Evolutionary conservation across 2,329 filamentous ascomycete genomes (phyloP).

Genomic region (Sarocladium kiliense): DNA sequence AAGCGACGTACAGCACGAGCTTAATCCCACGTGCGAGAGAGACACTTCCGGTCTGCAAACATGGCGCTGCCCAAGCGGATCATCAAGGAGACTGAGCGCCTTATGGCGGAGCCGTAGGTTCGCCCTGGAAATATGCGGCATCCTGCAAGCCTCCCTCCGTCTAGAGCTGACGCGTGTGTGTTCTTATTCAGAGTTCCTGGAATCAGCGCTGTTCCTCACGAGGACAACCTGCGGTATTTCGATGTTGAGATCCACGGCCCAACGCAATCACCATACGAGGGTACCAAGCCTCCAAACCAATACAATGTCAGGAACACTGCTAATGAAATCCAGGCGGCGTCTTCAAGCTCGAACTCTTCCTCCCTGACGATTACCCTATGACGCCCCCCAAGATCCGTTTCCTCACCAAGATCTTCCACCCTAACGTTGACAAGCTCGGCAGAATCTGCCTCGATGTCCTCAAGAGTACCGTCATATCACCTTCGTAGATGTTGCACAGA

Average conservation of each 20-base stretch:
- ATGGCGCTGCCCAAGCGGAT: constrained; percentile 93
- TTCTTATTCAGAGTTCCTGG: constrained; percentile 69
- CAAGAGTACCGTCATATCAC: constrained; percentile 63
- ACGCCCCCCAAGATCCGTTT: constrained; percentile 98
- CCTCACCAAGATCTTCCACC: constrained; percentile 98
- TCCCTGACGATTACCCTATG: constrained; percentile 99
- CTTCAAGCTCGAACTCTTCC: constrained; percentile 95
- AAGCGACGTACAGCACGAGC: background rate
- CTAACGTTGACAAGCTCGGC: constrained; percentile 96
- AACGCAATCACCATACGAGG: constrained; percentile 89
- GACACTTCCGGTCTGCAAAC: background rate
- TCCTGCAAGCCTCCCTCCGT: background rate
- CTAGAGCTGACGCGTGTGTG: constrained; percentile 13
- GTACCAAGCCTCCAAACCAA: constrained; percentile 36
- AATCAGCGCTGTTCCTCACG: constrained; percentile 91
- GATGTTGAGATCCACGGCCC: constrained; percentile 96
- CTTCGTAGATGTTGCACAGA: background rate
- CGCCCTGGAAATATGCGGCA: constrained; percentile 8
- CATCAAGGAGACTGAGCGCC: constrained; percentile 95
- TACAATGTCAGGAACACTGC: constrained; percentile 4
- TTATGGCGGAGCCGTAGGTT: constrained; percentile 90
- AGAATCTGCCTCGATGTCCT: constrained; percentile 96
- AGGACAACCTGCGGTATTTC: constrained; percentile 97
- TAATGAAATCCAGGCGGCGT: constrained; percentile 54
- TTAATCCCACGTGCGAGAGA: background rate